These are phyloP conservation scores for Debaryomycetaceae sp. DNA, from an alignment of 1,139 yeast species.

Conservation along the genomic window DNA sequence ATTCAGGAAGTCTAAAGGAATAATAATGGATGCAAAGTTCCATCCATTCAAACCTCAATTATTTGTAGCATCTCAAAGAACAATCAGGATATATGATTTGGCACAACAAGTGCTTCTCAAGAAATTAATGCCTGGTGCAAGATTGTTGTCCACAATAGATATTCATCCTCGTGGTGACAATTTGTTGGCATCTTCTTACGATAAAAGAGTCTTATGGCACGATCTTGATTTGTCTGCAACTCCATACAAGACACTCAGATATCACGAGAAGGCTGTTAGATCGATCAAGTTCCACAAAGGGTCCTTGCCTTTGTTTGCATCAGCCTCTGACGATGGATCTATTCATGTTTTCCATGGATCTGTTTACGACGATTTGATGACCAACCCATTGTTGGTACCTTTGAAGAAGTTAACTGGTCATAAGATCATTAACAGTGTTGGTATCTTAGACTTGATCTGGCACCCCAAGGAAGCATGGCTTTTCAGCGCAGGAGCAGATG, in stretches of 20 bases:
- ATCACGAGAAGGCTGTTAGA: slow-evolving; percentile 93
- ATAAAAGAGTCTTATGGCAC: slow-evolving; percentile 95
- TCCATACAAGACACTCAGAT: slow-evolving; percentile 93
- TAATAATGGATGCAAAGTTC: slow-evolving; percentile 92
- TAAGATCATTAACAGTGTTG: slow-evolving; percentile 71
- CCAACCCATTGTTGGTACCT: slow-evolving; percentile 94
- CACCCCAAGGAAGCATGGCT: slow-evolving; percentile 99
- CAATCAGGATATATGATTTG: slow-evolving; percentile 84
- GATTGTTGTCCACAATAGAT: slow-evolving; percentile 89
- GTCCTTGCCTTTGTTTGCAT: slow-evolving; percentile 83
- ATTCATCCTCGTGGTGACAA: slow-evolving; percentile 97
- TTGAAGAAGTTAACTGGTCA: slow-evolving; percentile 95
- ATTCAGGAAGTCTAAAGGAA: slow-evolving; percentile 88
- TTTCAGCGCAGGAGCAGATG: slow-evolving; percentile 97
- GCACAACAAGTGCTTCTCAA: slow-evolving; percentile 80
- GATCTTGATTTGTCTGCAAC: slow-evolving; percentile 86
- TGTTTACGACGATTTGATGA: slow-evolving; percentile 93
- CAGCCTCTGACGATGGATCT: slow-evolving; percentile 94
- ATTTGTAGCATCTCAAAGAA: slow-evolving; percentile 91
- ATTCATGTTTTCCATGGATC: slow-evolving; percentile 96
- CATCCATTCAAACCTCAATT: slow-evolving; percentile 96
- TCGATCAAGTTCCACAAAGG: slow-evolving; percentile 83
- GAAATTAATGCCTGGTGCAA: slow-evolving; percentile 90
- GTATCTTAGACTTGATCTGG: slow-evolving; percentile 90
- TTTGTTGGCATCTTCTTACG: slow-evolving; percentile 86